Conservation (phyloP, 2,329 filamentous ascomycete species). For the Ramichloridium luteum region DNA sequence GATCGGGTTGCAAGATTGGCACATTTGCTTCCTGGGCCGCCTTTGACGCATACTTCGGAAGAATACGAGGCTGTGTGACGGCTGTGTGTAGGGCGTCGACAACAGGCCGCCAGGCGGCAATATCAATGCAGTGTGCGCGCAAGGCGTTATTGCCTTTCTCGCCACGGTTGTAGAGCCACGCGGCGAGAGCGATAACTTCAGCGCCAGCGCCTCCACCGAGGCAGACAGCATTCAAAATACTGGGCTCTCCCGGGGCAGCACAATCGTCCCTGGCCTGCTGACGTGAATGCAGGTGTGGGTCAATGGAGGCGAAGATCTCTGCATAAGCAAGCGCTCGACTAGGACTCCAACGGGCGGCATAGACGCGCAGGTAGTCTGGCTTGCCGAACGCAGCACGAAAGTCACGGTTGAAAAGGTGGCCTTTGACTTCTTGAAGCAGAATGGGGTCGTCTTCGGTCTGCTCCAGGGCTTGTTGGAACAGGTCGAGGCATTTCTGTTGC, state of each 20-base stretch:
- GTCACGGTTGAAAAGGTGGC: slow-evolving; percentile 73
- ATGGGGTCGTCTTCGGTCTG: slow-evolving; percentile 16
- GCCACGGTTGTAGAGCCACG: slow-evolving; percentile 23
- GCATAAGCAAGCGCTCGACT: slow-evolving; percentile 72
- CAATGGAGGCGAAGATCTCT: slow-evolving; percentile 27
- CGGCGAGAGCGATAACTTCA: slow-evolving; percentile 53
- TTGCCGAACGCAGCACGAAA: slow-evolving; percentile 68
- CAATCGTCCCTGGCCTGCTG: background rate
- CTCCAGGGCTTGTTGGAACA: slow-evolving; percentile 53
- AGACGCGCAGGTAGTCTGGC: slow-evolving; percentile 61
- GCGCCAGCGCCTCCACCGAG: slow-evolving; percentile 55
- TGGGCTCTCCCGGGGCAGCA: too few relatives aligned
- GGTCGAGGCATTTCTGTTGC: slow-evolving; percentile 59
- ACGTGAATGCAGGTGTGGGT: background rate
- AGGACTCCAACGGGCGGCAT: slow-evolving; percentile 84
- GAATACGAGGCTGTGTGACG: slow-evolving; percentile 39
- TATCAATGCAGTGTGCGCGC: slow-evolving; percentile 59
- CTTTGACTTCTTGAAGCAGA: slow-evolving; percentile 70
- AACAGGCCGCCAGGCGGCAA: slow-evolving; percentile 63
- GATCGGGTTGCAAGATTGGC: slow-evolving; percentile 23
- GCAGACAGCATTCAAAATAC: slow-evolving; percentile 30
- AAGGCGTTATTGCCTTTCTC: slow-evolving; percentile 11
- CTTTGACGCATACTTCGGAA: slow-evolving; percentile 38
- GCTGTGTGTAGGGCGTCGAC: slow-evolving; percentile 45
- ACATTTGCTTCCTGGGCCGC: slow-evolving; percentile 31